Conservation (phyloP, 1,284 basidiomycete genomes). For the Cryptococcus amylolentus region DNA sequence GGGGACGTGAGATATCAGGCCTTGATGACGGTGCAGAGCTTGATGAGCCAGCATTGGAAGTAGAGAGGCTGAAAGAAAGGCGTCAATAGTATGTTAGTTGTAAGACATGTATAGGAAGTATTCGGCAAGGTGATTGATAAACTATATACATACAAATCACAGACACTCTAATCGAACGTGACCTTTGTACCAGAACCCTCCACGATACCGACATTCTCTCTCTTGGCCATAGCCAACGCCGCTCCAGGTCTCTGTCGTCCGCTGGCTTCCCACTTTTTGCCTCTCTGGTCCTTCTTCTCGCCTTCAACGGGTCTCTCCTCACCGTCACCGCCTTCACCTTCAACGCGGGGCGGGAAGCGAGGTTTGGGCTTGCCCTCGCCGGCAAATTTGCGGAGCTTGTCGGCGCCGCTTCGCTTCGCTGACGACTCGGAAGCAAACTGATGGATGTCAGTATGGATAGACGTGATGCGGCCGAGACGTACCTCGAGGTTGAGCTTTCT, state of each 20-base stretch:
- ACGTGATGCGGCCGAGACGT: slow-evolving; percentile 43
- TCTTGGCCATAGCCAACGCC: slow-evolving; percentile 79
- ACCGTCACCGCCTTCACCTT: slow-evolving; percentile 4
- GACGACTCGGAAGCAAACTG: slow-evolving; percentile 47
- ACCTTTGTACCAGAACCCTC: slow-evolving; percentile 71
- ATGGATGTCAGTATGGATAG: neutral
- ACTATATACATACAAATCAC: slow-evolving; percentile 3
- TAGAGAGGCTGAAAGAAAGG: slow-evolving; percentile 1
- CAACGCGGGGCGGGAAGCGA: too few species aligned
- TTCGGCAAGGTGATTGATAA: neutral
- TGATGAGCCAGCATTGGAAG: slow-evolving; percentile 44
- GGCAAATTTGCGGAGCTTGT: slow-evolving; percentile 3
- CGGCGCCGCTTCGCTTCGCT: slow-evolving; percentile 29
- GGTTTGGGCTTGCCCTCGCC: slow-evolving; percentile 6
- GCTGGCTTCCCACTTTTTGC: slow-evolving; percentile 47
- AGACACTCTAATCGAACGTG: slow-evolving; percentile 57
- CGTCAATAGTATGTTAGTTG: slow-evolving; percentile 1
- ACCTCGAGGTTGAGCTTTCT: slow-evolving; percentile 78
- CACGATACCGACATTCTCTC: slow-evolving; percentile 80
- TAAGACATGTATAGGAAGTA: slow-evolving; percentile 17
- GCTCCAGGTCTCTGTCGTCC: slow-evolving; percentile 78
- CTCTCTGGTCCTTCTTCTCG: slow-evolving; percentile 30
- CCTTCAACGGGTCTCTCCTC: slow-evolving; percentile 3
- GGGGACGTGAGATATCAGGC: slow-evolving; percentile 89
- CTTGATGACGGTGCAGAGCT: slow-evolving; percentile 56